These are phyloP conservation scores for Penicillium canariense DNA, from an alignment of 495 filamentous ascomycete species.

Conservation along the genomic window DNA sequence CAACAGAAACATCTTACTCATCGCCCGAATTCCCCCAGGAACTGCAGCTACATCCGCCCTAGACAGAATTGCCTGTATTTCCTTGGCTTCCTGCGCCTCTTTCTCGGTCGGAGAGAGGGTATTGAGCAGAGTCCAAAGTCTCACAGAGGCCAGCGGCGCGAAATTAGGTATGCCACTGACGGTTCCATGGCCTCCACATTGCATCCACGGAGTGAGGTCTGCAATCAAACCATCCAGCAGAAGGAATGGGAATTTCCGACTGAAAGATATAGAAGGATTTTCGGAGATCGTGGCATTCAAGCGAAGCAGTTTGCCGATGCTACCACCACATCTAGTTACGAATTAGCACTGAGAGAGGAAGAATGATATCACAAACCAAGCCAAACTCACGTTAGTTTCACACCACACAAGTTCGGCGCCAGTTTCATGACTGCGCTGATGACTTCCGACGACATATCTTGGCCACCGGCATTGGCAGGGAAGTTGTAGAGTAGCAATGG, in stretches of 20 bases:
- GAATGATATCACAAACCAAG: not conserved
- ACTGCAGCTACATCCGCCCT: slow-evolving; percentile 20
- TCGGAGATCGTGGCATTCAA: slow-evolving; percentile 14
- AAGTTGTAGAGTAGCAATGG: slow-evolving; percentile 24
- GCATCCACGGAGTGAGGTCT: slow-evolving; percentile 22
- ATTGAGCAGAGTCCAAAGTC: slow-evolving; percentile 20
- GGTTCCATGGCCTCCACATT: slow-evolving; percentile 25
- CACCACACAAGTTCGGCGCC: slow-evolving; percentile 20
- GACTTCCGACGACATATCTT: slow-evolving; percentile 24
- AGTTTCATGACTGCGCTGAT: slow-evolving; percentile 16
- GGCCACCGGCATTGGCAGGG: slow-evolving; percentile 22
- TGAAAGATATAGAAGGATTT: slow-evolving; percentile 6
- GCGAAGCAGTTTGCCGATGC: slow-evolving; percentile 19
- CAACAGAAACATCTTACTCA: slow-evolving; percentile 17
- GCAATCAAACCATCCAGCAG: slow-evolving; percentile 22
- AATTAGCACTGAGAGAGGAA: not conserved
- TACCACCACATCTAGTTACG: slow-evolving; percentile 20
- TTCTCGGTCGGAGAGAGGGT: slow-evolving; percentile 4
- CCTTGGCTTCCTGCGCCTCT: slow-evolving; percentile 10
- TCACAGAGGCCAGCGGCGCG: slow-evolving; percentile 23
- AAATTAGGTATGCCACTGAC: slow-evolving; percentile 26
- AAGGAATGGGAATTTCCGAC: slow-evolving; percentile 17
- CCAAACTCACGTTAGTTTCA: slow-evolving; percentile 18
- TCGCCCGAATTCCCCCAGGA: slow-evolving; percentile 22
- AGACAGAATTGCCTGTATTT: slow-evolving; percentile 18